A percentile compares a stretch with the other conserved stretches of the same genome.
These are phyloP conservation scores for Theobroma grandiflorum DNA, from an alignment of 441 rosid genomes.

Conservation along the genomic window DNA sequence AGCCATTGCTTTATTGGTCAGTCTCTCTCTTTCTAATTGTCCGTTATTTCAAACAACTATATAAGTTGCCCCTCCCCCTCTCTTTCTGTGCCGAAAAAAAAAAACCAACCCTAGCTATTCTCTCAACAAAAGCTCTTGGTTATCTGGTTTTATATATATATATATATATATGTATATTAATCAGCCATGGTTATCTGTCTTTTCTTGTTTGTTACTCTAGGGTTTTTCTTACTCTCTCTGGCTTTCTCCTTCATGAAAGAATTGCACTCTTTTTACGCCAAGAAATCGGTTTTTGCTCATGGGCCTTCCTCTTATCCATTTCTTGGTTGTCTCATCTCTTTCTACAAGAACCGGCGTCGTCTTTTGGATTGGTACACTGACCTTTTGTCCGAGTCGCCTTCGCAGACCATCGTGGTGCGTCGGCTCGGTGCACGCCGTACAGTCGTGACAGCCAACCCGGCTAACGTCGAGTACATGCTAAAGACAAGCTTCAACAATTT, in stretches of 20 bases:
- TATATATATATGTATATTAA: background rate
- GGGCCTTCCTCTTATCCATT: slow-evolving; percentile 70
- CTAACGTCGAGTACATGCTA: slow-evolving; percentile 76
- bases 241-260: slow-evolving; percentile 23
- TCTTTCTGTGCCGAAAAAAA: background rate
- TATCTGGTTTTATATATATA: too few species aligned
- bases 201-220: slow-evolving; percentile 25
- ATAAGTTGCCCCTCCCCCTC: background rate
- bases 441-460: slow-evolving; percentile 69
- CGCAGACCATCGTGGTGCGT: slow-evolving; percentile 55
- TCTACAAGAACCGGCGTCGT: slow-evolving; percentile 63
- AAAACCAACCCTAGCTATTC: background rate
- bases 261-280: background rate
- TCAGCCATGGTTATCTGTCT: background rate
- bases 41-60: background rate
- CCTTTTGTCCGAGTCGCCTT: slow-evolving; percentile 61
- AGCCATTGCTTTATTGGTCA: background rate
- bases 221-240: slow-evolving; percentile 36
- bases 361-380: slow-evolving; percentile 80
- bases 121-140: background rate
- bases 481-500: slow-evolving; percentile 66
- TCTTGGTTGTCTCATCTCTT: slow-evolving; percentile 70
- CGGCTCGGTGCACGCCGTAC: slow-evolving; percentile 72
- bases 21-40: background rate
- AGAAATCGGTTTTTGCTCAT: background rate